Percentiles rank a stretch among this genome's conserved stretches.
Conservation (phyloP, 179 eudicot genomes). For the Silene noctiflora region DNA sequence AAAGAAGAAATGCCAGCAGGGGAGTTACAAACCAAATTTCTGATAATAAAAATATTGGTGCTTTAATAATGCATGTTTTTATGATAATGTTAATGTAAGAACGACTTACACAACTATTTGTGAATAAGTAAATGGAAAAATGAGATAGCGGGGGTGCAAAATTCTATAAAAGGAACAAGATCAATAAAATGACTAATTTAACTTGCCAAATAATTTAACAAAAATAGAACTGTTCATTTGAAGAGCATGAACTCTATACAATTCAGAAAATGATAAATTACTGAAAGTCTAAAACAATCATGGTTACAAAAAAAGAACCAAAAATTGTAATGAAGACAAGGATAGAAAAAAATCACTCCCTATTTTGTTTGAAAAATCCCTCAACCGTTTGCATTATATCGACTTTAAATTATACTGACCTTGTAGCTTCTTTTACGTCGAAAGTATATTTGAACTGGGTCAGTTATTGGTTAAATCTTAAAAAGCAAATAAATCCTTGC, state of each 20-base stretch:
- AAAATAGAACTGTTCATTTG: neutral
- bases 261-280: neutral
- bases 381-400: too few relatives aligned
- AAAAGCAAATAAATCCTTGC: neutral
- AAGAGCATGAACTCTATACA: neutral
- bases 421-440: neutral
- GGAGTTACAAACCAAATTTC: slow-evolving; percentile 1
- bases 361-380: too few relatives aligned
- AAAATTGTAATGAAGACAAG: neutral
- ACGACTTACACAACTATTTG: too few relatives aligned
- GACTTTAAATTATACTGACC: neutral
- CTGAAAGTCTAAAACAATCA: neutral
- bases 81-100: too few relatives aligned
- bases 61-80: neutral
- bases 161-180: neutral
- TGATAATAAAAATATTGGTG: neutral
- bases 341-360: neutral
- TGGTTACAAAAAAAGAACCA: neutral
- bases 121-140: too few relatives aligned
- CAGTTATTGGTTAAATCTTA: neutral
- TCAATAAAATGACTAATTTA: neutral
- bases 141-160: too few relatives aligned
- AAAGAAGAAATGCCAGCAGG: slow-evolving; percentile 5
- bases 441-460: neutral
- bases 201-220: neutral